These are phyloP conservation scores for Hymenoscyphus salicellus DNA, from an alignment of 2,329 filamentous ascomycete species.

Conservation along the genomic window DNA sequence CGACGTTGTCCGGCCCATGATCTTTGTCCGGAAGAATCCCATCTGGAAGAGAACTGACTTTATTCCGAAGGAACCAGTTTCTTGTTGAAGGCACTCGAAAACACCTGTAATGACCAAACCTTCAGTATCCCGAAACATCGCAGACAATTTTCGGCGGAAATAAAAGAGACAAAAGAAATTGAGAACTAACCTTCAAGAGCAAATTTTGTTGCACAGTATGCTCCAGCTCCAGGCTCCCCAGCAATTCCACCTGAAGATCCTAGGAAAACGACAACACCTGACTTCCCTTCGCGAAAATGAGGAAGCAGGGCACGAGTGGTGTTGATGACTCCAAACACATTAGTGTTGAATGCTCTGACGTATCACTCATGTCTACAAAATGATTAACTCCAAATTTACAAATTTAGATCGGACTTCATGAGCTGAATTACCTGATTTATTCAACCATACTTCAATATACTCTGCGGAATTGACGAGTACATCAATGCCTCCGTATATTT, in stretches of 20 bases:
- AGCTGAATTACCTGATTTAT: slow-evolving; percentile 22
- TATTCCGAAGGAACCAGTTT: not conserved
- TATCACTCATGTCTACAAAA: slow-evolving; percentile 10
- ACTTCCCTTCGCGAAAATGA: slow-evolving; percentile 41
- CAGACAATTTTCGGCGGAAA: not conserved
- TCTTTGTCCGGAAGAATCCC: not conserved
- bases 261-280: slow-evolving; percentile 35
- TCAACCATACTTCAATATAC: slow-evolving; percentile 29
- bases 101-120: not conserved
- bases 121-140: too few species aligned
- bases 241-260: slow-evolving; percentile 24
- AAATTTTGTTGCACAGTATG: not conserved
- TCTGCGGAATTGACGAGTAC: slow-evolving; percentile 38
- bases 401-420: not conserved
- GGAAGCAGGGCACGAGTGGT: slow-evolving; percentile 48
- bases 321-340: slow-evolving; percentile 52
- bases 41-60: not conserved
- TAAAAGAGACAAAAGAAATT: too few species aligned
- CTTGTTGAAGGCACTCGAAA: not conserved
- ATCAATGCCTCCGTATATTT: slow-evolving; percentile 30
- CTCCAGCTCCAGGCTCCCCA: not conserved
- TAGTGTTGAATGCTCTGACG: slow-evolving; percentile 45
- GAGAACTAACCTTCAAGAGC: slow-evolving; percentile 3
- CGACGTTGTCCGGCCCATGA: not conserved
- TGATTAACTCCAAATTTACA: not conserved